Evolutionary conservation across 2,329 filamentous ascomycete species (phyloP).

Genomic region (Epicoccum sorghinum): DNA sequence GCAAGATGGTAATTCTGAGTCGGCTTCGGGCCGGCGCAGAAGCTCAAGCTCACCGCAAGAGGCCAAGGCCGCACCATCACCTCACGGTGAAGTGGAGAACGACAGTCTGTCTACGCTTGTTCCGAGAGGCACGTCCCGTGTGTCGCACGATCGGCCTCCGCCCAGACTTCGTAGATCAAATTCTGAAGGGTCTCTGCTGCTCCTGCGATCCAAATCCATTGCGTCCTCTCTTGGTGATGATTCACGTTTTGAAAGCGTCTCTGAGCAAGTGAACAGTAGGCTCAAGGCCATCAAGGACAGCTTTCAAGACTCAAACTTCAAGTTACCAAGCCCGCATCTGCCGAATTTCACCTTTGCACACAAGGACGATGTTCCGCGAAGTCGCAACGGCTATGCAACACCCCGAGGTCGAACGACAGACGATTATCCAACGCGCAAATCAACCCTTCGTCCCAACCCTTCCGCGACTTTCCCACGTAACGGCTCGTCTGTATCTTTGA

Average conservation of each 20-base stretch:
- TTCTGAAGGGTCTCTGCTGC: constrained; percentile 76
- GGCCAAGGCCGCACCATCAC: constrained; percentile 20
- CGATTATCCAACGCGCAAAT: constrained; percentile 18
- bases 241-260: constrained; percentile 77
- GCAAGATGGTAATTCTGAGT: constrained; percentile 29
- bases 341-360: constrained; percentile 57
- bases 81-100: constrained; percentile 25
- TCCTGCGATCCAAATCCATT: constrained; percentile 76
- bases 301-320: constrained; percentile 81
- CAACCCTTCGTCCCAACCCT: constrained; percentile 26
- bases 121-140: constrained; percentile 11
- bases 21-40: constrained; percentile 15
- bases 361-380: constrained; percentile 38
- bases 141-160: constrained; percentile 23
- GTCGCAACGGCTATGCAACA: constrained; percentile 20
- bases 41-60: constrained; percentile 19
- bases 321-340: constrained; percentile 59
- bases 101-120: constrained; percentile 27
- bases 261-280: constrained; percentile 84
- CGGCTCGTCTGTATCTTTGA: constrained; percentile 21
- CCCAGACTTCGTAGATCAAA: constrained; percentile 63
- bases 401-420: constrained; percentile 24
- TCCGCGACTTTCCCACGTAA: constrained; percentile 19
- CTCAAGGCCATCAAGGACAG: constrained; percentile 91
- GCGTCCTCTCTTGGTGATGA: constrained; percentile 87